phyloP scores from a whole-genome alignment of 2,329 filamentous ascomycete species.

The Arthroderma sp. region DNA sequence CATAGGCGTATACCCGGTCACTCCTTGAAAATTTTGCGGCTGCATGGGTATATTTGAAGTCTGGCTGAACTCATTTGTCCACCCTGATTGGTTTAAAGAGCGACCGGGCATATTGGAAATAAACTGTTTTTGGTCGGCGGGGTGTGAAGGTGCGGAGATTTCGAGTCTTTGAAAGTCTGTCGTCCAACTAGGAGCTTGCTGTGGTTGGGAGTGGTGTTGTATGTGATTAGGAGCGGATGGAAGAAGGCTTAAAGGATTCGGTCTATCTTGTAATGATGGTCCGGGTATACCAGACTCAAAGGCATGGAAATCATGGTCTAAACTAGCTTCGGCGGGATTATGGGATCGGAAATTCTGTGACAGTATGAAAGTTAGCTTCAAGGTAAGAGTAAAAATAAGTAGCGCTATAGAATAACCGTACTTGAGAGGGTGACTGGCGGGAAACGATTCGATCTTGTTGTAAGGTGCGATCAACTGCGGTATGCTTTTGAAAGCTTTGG shows the following conservation, averaged over 20 bases:
- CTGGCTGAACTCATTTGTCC: conserved; percentile 50
- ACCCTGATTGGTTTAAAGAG: conserved; percentile 27
- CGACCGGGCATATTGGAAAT: conserved; percentile 24
- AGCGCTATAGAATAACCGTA: conserved; percentile 16
- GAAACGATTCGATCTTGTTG: conserved; percentile 57
- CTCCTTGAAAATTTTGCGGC: neutral
- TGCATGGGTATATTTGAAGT: conserved; percentile 4
- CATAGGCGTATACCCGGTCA: conserved; percentile 4
- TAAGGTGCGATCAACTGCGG: conserved; percentile 52
- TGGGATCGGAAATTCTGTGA: conserved; percentile 49
- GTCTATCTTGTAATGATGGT: conserved; percentile 23
- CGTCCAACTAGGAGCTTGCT: conserved; percentile 26
- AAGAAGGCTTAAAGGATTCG: conserved; percentile 22
- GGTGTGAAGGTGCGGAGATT: conserved; percentile 25
- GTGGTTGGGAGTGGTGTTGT: conserved; percentile 9
- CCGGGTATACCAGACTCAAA: conserved; percentile 40
- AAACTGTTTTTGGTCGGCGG: conserved; percentile 38
- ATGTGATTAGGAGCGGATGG: conserved; percentile 14
- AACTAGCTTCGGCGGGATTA: conserved; percentile 38
- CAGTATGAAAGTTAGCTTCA: neutral
- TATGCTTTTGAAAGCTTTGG: conserved; percentile 59
- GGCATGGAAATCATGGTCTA: conserved; percentile 56
- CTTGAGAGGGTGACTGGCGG: conserved; percentile 43
- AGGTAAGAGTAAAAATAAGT: neutral
- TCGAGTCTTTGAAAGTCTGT: conserved; percentile 34